Conservation (phyloP, 148 eudicot genomes). For the Fallopia convolvulus region DNA sequence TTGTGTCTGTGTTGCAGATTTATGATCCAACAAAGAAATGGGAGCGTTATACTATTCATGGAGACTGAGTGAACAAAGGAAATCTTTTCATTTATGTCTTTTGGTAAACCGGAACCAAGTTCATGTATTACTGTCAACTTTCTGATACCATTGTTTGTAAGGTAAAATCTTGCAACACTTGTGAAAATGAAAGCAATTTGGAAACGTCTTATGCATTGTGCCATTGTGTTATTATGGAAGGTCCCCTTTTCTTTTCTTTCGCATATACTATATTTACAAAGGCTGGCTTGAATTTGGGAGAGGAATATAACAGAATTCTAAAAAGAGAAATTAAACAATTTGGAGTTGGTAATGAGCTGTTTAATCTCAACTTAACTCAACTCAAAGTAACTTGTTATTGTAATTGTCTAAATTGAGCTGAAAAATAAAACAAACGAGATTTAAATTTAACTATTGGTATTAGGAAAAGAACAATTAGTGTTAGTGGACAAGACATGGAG, state of each 20-base stretch:
- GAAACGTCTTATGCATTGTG: neutral
- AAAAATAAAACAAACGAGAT: no score
- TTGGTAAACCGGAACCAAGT: neutral
- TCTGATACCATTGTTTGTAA: neutral
- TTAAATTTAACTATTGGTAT: no score
- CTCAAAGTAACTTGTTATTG: no score
- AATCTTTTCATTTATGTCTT: neutral
- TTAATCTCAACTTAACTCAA: no score
- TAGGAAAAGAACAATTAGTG: no score
- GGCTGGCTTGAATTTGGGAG: neutral
- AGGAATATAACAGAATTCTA: no score
- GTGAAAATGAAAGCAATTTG: neutral
- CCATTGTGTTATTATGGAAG: neutral
- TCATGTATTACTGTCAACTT: neutral
- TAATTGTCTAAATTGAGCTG: no score
- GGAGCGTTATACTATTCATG: constrained; percentile 95
- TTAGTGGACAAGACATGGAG: no score
- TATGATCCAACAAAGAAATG: constrained; percentile 89
- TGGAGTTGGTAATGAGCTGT: no score
- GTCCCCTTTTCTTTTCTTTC: neutral
- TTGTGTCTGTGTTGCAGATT: constrained; percentile 38
- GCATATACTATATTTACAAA: neutral
- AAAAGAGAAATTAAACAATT: no score
- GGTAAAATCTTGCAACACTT: neutral
- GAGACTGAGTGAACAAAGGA: constrained; percentile 38